Base-by-base conservation (phyloP, 1,284 basidiomycete species). In the Coniferiporia sulphurascens region DNA sequence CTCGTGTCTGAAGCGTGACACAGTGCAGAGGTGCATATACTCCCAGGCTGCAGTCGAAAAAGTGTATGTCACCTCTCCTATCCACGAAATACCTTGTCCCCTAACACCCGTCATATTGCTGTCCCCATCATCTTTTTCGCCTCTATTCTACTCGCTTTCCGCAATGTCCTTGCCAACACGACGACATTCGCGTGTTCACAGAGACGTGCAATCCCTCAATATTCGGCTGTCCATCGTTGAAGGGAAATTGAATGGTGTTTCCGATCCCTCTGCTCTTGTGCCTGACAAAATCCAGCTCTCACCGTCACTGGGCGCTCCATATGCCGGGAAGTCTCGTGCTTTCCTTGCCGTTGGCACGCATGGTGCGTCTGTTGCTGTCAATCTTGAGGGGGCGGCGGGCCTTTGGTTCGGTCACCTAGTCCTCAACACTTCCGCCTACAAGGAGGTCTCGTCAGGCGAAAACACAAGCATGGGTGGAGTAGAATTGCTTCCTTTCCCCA, bases 21-120 rank as follows among this genome's bases (percentile, higher is more conserved):
- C 87, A 0, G 80, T 87, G 7, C 72, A 76, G 1, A 77, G 86
- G 64, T 91, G 89, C 65, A 77, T 86, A 8, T 91, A 91, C 70
- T 89, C 88, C 0, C 82, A 87, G 43, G 89, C 87, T 4, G 89
- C 89, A 0, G 83, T 86, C 15, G 89, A 91, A 73, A 91, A 91
- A 80, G 85, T 91, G 84, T 87, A 64, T 59, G 85, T 77, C 61
- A 34, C 53, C 38, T 48, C 64, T 34, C 55, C 22, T 46, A 56
- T 48, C 52, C 43, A 34, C 43, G 21, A 32, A 56, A 32, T 34
- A 44, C n/a, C 52, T 52, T 59, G 52, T 38, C 21, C 45, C 51
- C 34, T 62, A 49, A 48, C 49, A 53, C 52, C 32, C 49, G 43
- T 32, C 36, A 41, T 48, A 19, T 50, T 38, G 34, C 51, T 45